Conservation (phyloP, 2,329 filamentous ascomycete species). For the Aspergillus arachidicola region DNA sequence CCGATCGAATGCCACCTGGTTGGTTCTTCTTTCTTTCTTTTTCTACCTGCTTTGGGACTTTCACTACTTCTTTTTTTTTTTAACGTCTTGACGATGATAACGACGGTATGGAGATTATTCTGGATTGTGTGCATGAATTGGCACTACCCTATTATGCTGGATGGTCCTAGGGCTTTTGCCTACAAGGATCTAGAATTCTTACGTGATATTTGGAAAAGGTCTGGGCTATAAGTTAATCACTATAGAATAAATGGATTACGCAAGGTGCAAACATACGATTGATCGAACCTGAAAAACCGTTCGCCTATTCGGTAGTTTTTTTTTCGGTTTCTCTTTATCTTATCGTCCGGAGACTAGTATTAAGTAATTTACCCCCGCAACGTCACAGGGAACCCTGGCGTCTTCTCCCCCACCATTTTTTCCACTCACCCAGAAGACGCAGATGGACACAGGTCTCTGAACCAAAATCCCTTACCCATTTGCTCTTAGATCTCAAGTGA, state of each 20-base stretch:
- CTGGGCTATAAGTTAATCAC: conserved; percentile 7
- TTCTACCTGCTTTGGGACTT: conserved; percentile 6
- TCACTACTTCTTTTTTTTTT: conserved; percentile 15
- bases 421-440: background rate
- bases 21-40: conserved; percentile 9
- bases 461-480: background rate
- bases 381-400: background rate
- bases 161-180: background rate
- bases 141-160: background rate
- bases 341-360: background rate
- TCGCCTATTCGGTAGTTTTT: no score
- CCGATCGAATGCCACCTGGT: conserved; percentile 3
- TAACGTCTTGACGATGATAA: conserved; percentile 4
- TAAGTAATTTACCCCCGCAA: background rate
- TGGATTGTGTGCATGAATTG: background rate
- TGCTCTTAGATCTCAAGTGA: background rate
- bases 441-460: no score
- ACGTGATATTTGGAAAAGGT: background rate
- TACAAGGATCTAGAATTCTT: conserved; percentile 1
- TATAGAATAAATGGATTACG: conserved; percentile 16
- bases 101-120: background rate
- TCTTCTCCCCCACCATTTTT: background rate
- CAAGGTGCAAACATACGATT: conserved; percentile 9
- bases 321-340: background rate
- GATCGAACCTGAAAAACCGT: background rate